Percentiles rank a stretch among this genome's conserved stretches.
These are phyloP conservation scores for Saccharomycopsis schoenii DNA, from an alignment of 805 yeast species.

Conservation along the genomic window DNA sequence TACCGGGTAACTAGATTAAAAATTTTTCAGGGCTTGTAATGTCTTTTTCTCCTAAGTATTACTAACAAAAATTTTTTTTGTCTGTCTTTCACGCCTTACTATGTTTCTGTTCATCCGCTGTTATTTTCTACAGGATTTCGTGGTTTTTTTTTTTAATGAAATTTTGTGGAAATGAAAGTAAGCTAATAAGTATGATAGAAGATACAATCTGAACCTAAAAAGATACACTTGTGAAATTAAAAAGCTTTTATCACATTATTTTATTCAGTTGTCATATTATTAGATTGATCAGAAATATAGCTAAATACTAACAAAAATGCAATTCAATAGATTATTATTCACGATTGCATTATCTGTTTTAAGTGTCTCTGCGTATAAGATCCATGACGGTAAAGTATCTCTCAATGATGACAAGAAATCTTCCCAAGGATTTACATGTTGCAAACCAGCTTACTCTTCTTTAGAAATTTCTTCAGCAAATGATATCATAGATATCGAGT, in stretches of 20 bases:
- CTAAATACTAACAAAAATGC: neutral
- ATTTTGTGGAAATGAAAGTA: neutral
- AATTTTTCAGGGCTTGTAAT: neutral
- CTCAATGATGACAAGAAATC: neutral
- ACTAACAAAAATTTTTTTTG: neutral
- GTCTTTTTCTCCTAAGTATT: too few species aligned
- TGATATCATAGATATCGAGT: constrained; percentile 12
- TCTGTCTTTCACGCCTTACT: neutral
- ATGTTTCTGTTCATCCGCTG: neutral
- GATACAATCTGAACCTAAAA: too few species aligned
- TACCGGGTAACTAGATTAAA: too few species aligned
- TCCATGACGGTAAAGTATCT: constrained; percentile 5
- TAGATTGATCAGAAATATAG: too few species aligned
- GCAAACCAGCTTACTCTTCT: constrained; percentile 7
- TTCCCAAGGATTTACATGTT: constrained; percentile 13
- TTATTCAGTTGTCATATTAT: too few species aligned
- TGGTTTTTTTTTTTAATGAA: neutral
- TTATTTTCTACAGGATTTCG: neutral
- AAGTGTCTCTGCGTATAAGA: neutral
- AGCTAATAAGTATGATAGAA: neutral
- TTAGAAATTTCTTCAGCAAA: neutral
- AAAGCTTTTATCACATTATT: too few species aligned
- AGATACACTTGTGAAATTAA: too few species aligned
- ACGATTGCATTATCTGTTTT: neutral
- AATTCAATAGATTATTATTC: neutral